Base-by-base conservation (phyloP, 176 grass and related monocot genomes). In the Musa beccarii region DNA sequence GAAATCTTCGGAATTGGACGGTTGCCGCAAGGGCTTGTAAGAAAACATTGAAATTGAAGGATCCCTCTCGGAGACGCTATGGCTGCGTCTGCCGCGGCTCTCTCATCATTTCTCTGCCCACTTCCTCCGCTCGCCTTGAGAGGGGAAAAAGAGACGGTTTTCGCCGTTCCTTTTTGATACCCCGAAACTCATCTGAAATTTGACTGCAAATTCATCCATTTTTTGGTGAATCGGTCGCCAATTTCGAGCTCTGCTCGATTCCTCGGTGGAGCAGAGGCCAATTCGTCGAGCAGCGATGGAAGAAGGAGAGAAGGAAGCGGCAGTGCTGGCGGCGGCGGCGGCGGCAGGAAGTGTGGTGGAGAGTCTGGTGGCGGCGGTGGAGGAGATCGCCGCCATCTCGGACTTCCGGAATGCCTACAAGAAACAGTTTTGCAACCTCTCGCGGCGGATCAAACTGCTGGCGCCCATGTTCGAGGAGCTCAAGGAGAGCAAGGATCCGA, bases 391-490 rank as follows among this genome's bases (percentile, higher is more conserved):
- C 11, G 59, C 20, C 34, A 52, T 65, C 43, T 52, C 75, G 1
- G 75, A 77, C 49, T 66, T 66, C 61, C 49, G 75, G 59, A 77
- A 77, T 49, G 59, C 61, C 12, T 66, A 77, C 49, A 77, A 77
- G 75, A 77, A 53, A 61, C 75, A 77, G 22, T 77, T 77, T 24
- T 77, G 59, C 75, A 77, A 77, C 61, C 59, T 77, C 19, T 63
- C 75, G 57, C 75, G 75, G 75, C 75, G 75, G 75, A 77, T 77
- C 75, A 77, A 77, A 43, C 61, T 77, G 75, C 43, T 77, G 29
- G 59, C 75, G 43, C 75, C 75, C 75, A 66, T 77, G 75, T 61
- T 77, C 12, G 75, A 77, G 61, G 75, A 77, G 49, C 75, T 77
- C 59, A 64, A 65, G 75, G 75, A 77, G 49, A 77, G 49, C 59